phyloP scores from a whole-genome alignment of 352 stramenopile genomes.

The Thalassiosira mediterranea region DNA sequence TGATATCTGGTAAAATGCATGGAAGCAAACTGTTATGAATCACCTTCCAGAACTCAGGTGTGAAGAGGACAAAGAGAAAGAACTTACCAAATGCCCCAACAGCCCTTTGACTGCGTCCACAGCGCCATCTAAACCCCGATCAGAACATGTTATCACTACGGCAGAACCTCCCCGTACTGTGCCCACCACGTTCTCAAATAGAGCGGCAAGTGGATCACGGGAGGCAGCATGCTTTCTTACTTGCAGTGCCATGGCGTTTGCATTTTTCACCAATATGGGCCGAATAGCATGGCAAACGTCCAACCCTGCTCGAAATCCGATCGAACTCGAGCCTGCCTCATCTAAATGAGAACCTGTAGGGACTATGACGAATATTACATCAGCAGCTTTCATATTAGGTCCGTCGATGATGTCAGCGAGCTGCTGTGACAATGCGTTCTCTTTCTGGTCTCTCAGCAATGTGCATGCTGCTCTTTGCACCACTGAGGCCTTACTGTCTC shows the following conservation, averaged over 20 bases:
- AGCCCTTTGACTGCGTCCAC: conserved; percentile 53
- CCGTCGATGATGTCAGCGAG: conserved; percentile 44
- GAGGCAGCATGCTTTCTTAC: conserved; percentile 53
- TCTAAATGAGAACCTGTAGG: conserved; percentile 14
- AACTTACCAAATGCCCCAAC: conserved; percentile 51
- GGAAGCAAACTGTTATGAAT: neutral
- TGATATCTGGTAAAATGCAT: conserved; percentile 9
- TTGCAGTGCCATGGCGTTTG: conserved; percentile 58
- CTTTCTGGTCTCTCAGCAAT: neutral
- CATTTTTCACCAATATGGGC: conserved; percentile 52
- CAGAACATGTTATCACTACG: conserved; percentile 58
- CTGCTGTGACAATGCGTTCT: conserved; percentile 23
- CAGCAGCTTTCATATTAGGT: conserved; percentile 19
- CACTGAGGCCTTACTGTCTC: conserved; percentile 15
- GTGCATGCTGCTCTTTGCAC: conserved; percentile 5
- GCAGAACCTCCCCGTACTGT: conserved; percentile 51
- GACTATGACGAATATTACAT: conserved; percentile 40
- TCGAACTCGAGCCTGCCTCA: neutral
- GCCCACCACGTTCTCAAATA: conserved; percentile 76
- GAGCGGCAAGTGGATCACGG: conserved; percentile 47
- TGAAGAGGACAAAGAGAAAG: neutral
- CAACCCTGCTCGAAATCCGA: conserved; percentile 54
- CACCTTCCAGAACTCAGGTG: neutral
- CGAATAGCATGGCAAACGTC: conserved; percentile 49
- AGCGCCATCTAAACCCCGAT: conserved; percentile 55